Evolutionary conservation across 192 early-diverging fungal species (phyloP), one percentile per base, ranked within the genome.

Genomic region (Backusella liffmaniae): DNA sequence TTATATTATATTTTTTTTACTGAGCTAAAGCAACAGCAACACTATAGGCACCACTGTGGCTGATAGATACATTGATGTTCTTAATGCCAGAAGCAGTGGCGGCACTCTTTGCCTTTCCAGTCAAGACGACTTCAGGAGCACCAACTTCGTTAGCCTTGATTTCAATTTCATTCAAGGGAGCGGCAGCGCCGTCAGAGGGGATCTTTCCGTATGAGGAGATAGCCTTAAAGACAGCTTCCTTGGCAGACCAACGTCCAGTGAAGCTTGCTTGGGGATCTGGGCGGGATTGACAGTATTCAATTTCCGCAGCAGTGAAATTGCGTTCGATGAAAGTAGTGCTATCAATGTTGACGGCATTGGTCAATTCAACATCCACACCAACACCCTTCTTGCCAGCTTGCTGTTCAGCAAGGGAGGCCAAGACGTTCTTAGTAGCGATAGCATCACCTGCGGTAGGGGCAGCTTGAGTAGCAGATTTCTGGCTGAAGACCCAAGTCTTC

Each of bases 151-250:
- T 88, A 21, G 87, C 79, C 36, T 88, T 67, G 46, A 98, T 91
- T 79, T 98, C 97, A 81, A 98, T 97, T 37, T 98, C 96, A 23
- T 86, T 89, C 46, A 98, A 77, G 29, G 96, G 94, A 2, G 97
- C 97, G 35, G 84, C 97, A 42, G 91, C 90, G 46, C 96, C 96
- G 70, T 92, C 82, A 37, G 87, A 88, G 90, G 91, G 93, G 18
- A 96, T 94, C 41, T 83, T 82, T 29, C 81, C 81, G 16, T 79
- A 88, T 8, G 91, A 93, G 49, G 91, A 91, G 29, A 98, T 90
- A 15, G 97, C 96, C 89, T 98, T 98, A 79, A 98, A 87, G 16
- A 95, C 94, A 1, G 97, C 94, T 78, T 98, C 97, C 88, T 98
- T 98, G 70, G 97, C 97, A 7, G 93, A 93, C 97, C 97, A 98